phyloP scores from a whole-genome alignment of 371 early-diverging fungal species.

The Parasitella parasitica region DNA sequence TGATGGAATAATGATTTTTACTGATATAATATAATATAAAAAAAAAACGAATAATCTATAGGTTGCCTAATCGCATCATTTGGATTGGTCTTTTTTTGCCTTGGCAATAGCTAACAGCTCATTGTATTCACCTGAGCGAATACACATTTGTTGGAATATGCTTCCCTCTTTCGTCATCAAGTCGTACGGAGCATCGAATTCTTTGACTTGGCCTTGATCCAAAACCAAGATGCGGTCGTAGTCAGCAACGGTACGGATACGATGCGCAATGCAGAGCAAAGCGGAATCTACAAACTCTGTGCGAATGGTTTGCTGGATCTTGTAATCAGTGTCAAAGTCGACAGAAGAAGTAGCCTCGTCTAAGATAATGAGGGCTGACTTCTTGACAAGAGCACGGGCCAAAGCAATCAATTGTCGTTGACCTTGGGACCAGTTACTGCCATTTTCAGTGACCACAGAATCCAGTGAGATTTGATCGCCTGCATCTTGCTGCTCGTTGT shows the following conservation, averaged over 20 bases:
- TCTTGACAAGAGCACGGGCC: constrained; percentile 80
- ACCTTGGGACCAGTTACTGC: constrained; percentile 83
- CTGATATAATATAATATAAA: background rate
- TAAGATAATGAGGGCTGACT: constrained; percentile 73
- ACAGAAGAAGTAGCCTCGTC: constrained; percentile 87
- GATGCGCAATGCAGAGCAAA: constrained; percentile 77
- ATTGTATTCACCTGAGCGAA: constrained; percentile 63
- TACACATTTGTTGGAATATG: constrained; percentile 65
- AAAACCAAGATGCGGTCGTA: constrained; percentile 87
- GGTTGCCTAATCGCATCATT: no score
- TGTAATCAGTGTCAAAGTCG: constrained; percentile 72
- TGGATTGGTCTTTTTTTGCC: background rate
- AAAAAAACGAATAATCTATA: no score
- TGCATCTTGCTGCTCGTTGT: background rate
- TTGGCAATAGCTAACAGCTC: constrained; percentile 40
- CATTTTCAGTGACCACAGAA: constrained; percentile 65
- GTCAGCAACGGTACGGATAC: constrained; percentile 84
- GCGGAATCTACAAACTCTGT: constrained; percentile 63
- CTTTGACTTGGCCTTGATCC: constrained; percentile 77
- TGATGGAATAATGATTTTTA: no score
- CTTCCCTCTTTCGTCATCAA: constrained; percentile 56
- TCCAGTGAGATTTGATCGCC: constrained; percentile 38
- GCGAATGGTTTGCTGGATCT: constrained; percentile 82
- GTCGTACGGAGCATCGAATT: constrained; percentile 66
- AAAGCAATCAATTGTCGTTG: constrained; percentile 87